Evolutionary conservation across 805 yeast species (phyloP).

Genomic region (Candida taoyuanica): DNA sequence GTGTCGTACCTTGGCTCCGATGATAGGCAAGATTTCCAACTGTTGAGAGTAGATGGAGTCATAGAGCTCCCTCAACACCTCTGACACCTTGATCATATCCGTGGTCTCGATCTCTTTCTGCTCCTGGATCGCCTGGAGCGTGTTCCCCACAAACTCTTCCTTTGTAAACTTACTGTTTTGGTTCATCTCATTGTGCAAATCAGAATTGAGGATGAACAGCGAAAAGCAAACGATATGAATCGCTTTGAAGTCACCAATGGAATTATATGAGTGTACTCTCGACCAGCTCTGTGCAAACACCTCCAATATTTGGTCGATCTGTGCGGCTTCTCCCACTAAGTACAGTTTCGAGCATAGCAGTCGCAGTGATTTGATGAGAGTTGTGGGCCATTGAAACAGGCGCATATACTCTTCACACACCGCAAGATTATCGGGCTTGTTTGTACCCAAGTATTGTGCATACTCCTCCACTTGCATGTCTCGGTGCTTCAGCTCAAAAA

Average conservation of each 20-base stretch:
- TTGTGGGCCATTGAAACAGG: conserved; percentile 42
- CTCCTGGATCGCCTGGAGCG: conserved; percentile 41
- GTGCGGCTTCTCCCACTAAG: conserved; percentile 79
- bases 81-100: conserved; percentile 8
- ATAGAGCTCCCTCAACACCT: conserved; percentile 29
- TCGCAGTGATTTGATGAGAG: conserved; percentile 53
- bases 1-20: conserved; percentile 6
- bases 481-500: conserved; percentile 30
- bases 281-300: conserved; percentile 65
- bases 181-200: conserved; percentile 53
- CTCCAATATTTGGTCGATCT: conserved; percentile 68
- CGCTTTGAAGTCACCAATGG: conserved; percentile 48
- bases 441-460: conserved; percentile 37
- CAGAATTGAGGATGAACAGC: conserved; percentile 69
- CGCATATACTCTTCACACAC: conserved; percentile 35
- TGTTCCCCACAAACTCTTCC: conserved; percentile 44
- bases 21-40: conserved; percentile 14
- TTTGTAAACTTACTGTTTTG: conserved; percentile 35
- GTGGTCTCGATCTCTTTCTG: conserved; percentile 8
- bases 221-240: conserved; percentile 72
- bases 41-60: conserved; percentile 31
- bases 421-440: conserved; percentile 20
- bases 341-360: conserved; percentile 60
- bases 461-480: conserved; percentile 37
- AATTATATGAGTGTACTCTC: conserved; percentile 40